Conservation (phyloP, 257 asterid genomes). For the Rehmannia glutinosa region DNA sequence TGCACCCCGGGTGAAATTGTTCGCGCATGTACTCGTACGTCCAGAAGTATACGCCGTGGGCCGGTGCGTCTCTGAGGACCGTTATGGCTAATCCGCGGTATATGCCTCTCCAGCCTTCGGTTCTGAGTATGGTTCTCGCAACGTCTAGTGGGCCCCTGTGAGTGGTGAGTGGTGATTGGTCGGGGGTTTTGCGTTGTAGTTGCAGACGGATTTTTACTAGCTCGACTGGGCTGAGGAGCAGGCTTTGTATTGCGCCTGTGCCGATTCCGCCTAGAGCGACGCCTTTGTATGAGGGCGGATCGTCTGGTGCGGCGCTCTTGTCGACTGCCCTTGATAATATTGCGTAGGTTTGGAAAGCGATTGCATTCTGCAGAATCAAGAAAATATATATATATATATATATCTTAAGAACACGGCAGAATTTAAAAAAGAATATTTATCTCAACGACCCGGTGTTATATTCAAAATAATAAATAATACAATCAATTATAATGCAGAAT, state of each 20-base stretch:
- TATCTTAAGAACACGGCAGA: too few relatives aligned
- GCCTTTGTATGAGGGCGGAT: conserved; percentile 73
- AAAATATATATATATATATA: background rate
- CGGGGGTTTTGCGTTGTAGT: conserved; percentile 33
- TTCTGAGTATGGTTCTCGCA: conserved; percentile 32
- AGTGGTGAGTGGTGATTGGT: conserved; percentile 5
- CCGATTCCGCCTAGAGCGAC: conserved; percentile 80
- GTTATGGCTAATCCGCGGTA: conserved; percentile 68
- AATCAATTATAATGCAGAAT: too few relatives aligned
- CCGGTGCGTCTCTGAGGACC: conserved; percentile 63
- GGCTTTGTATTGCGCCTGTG: conserved; percentile 86
- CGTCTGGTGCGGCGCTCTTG: conserved; percentile 19
- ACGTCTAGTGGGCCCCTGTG: conserved; percentile 54
- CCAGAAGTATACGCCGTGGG: conserved; percentile 68
- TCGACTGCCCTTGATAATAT: conserved; percentile 55
- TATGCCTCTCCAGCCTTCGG: conserved; percentile 48
- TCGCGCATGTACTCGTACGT: conserved; percentile 64
- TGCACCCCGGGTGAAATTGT: conserved; percentile 73
- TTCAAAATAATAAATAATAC: too few relatives aligned
- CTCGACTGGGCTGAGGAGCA: conserved; percentile 87
- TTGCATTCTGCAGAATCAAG: conserved; percentile 65
- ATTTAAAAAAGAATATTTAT: background rate
- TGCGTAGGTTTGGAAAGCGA: conserved; percentile 84
- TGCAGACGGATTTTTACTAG: conserved; percentile 88
- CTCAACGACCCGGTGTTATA: too few relatives aligned